These are phyloP conservation scores for Globisporangium spiculum DNA, from an alignment of 352 stramenopile genomes.

Conservation along the genomic window DNA sequence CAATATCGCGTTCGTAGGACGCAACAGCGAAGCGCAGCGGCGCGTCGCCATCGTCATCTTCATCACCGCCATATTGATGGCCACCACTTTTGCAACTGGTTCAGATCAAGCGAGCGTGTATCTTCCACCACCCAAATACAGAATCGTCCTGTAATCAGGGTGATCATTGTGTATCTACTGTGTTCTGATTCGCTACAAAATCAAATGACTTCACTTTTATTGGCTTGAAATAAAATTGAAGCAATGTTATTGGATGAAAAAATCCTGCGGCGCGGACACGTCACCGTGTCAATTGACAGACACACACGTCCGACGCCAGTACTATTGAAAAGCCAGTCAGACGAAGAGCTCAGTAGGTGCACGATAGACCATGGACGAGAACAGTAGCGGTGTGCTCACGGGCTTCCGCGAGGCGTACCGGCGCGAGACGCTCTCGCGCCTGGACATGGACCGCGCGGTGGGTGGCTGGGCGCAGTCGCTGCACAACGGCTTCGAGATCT, in stretches of 20 bases:
- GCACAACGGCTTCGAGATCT: slow-evolving; percentile 86
- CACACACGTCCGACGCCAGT: background rate
- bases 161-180: background rate
- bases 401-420: slow-evolving; percentile 47
- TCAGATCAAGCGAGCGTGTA: background rate
- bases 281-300: slow-evolving; percentile 15
- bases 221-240: background rate
- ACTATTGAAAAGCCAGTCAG: background rate
- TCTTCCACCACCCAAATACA: background rate
- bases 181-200: background rate
- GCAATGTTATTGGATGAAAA: background rate
- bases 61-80: background rate
- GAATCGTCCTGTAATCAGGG: background rate
- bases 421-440: slow-evolving; percentile 51
- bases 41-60: slow-evolving; percentile 1
- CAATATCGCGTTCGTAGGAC: background rate
- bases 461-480: slow-evolving; percentile 45
- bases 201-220: background rate
- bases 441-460: slow-evolving; percentile 28
- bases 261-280: slow-evolving; percentile 19
- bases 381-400: slow-evolving; percentile 41
- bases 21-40: background rate
- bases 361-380: slow-evolving; percentile 57
- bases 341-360: background rate
- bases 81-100: background rate